Base-by-base conservation (phyloP, 2,329 filamentous ascomycete species). In the Colletotrichum falcatum region DNA sequence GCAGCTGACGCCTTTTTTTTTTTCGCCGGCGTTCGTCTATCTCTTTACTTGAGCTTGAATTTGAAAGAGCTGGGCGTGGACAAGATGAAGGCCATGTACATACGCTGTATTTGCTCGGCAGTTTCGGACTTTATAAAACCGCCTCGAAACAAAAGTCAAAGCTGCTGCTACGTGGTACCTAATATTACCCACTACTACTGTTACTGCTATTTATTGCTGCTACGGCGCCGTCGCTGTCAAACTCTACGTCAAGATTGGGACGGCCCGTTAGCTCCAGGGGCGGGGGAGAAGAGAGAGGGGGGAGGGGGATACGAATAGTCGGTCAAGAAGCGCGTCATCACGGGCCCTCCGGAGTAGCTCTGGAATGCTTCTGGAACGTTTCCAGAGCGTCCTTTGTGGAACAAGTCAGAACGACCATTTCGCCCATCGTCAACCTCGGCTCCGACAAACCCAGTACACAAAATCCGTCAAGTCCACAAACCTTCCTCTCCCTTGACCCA, bases 261-360 rank as follows among this genome's bases (percentile, higher is more conserved):
- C 46, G 35, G 48, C 59, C 44, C 59, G 59, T 61, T 61, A 54
- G 60, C 33, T 39, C 23, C 33, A 53, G 60, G 59, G 46, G 46
- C 6, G 18, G 35, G 35, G 59, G 7, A 7, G 30, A 33, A 33
- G 4, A 33, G 7, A 7, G 7, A 7, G 30, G 30, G 3, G 3
- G 3, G 30, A 7, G 30, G 30, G 30, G 30, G 3, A 4, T 3
- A 33, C 7, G 30, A 33, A 33, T 33, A 7, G 30, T 7, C 30
- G 7, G 30, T 7, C 30, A 33, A 33, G 30, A 44, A 46, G 42
- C 35, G 39, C 58, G 58, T 49, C 58, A 60, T 60, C 58, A 35
- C 58, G 28, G 58, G 30, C 46, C 46, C 46, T 33, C 20, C 20
- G 18, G 20, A 37, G 4, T 16, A 0, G 1, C 51, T 39, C 46